Evolutionary conservation across 306 rosid genomes (phyloP).

Genomic region (Prinsepia uniflora): DNA sequence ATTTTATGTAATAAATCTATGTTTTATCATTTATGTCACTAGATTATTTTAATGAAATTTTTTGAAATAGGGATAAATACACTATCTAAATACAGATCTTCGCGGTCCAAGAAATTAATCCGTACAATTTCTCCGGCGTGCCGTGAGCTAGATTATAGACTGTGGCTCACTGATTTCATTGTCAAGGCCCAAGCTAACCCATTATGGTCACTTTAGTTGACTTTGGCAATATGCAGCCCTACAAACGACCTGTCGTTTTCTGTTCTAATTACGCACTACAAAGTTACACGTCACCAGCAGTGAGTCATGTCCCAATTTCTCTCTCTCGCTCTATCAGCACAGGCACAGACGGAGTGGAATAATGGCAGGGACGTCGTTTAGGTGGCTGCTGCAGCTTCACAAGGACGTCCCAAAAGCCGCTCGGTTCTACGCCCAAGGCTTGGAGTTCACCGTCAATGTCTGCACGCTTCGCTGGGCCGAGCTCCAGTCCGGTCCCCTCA

Average conservation of each 20-base stretch:
- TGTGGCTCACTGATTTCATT: not conserved
- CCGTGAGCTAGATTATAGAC: not conserved
- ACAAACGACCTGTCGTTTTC: not conserved
- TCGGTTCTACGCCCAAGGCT: constrained; percentile 69
- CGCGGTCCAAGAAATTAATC: no score
- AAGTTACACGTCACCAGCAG: not conserved
- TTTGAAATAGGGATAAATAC: no score
- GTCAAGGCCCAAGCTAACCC: not conserved
- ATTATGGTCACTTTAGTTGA: not conserved
- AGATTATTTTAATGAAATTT: no score
- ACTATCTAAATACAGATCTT: no score
- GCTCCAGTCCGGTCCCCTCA: constrained; percentile 83
- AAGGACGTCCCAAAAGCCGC: constrained; percentile 90
- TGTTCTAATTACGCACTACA: not conserved
- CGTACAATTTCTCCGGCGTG: no score
- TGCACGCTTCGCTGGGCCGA: constrained; percentile 86
- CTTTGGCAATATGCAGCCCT: not conserved
- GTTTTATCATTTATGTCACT: no score
- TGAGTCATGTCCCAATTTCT: not conserved
- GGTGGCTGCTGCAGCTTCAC: constrained; percentile 81
- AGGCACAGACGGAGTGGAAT: not conserved
- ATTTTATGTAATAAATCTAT: no score
- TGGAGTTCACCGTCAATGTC: constrained; percentile 68
- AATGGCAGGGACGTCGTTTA: constrained; percentile 66
- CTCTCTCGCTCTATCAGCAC: not conserved